Evolutionary conservation across 2,329 filamentous ascomycete genomes (phyloP).

Genomic region (Fusarium brachygibbosum): DNA sequence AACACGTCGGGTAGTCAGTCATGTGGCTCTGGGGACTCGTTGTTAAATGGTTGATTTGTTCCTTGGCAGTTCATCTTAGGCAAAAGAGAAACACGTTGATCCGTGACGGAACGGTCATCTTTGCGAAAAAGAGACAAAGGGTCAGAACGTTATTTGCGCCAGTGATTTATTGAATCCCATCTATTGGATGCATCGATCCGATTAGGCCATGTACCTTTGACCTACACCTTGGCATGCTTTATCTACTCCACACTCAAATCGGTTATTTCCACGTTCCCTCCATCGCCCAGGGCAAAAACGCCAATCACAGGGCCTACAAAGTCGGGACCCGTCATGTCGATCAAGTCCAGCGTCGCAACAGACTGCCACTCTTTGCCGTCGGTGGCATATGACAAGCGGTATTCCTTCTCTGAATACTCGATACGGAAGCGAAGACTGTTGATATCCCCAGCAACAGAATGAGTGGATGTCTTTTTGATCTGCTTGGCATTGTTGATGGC

Average conservation of each 20-base stretch:
- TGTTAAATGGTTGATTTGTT: not conserved
- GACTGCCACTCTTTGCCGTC: not conserved
- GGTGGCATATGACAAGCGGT: not conserved
- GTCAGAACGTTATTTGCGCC: not conserved
- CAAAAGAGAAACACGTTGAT: not conserved
- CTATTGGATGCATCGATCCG: no score
- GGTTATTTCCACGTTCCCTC: not conserved
- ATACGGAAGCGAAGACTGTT: slow-evolving; percentile 5
- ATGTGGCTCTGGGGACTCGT: not conserved
- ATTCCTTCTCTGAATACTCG: slow-evolving; percentile 18
- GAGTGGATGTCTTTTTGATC: not conserved
- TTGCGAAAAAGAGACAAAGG: not conserved
- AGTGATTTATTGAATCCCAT: not conserved
- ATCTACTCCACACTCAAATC: slow-evolving; percentile 22
- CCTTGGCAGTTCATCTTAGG: not conserved
- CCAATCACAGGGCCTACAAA: slow-evolving; percentile 31
- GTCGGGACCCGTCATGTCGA: slow-evolving; percentile 22
- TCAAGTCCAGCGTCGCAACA: slow-evolving; percentile 15
- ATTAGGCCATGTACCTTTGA: not conserved
- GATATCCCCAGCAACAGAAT: not conserved
- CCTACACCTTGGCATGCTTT: not conserved
- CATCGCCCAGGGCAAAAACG: slow-evolving; percentile 7
- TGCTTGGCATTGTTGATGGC: slow-evolving; percentile 7
- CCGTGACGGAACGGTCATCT: not conserved
- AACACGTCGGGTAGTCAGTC: slow-evolving; percentile 6